Evolutionary conservation across 225 moss, liverwort and hornwort genomes (phyloP), one percentile per base, ranked within the genome.

Genomic region (Rhytidiadelphus loreus): DNA sequence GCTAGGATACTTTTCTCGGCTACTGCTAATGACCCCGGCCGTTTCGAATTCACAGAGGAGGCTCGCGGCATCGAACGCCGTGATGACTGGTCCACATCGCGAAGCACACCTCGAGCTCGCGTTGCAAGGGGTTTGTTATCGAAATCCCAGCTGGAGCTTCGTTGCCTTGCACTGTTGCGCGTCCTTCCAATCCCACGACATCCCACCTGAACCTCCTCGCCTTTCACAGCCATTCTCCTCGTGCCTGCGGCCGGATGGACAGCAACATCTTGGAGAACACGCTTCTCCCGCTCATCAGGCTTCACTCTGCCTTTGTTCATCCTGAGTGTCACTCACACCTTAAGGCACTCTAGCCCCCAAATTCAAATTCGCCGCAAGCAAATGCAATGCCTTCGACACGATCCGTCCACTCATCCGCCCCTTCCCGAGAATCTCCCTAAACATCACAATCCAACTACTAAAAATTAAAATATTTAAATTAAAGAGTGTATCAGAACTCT

Each of bases 101-200:
- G 93, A 52, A 94, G 75, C 29, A 87, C 92, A 53, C 82, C 90
- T 22, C 92, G 92, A 32, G 88, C 87, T 39, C 90, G 89, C 62
- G 58, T 39, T 32, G 90, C 89, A 25, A 90, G 62, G 8, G 88
- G 88, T 58, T 93, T 94, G 56, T 85, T 89, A 24, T 94, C 94
- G 41, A 93, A 93, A 87, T 93, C 93, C 90, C 93, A 93, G 59
- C 93, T 93, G 15, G 89, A 89, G 46, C 93, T 92, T 13, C 93
- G 90, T 44, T 90, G 88, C 82, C 90, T 87, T 18, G 87, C 90
- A 43, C 62, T 88, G 50, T 73, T 85, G 25, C 87, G 90, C 30
- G 91, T 89, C 86, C 89, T 95, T 89, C 93, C 86, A 30, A 95
- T 94, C 32, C 95, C 92, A 41, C 95, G 84, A 88, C 95, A 94